phyloP scores from a whole-genome alignment of 108 stramenopile genomes.

The Stephanodiscus triporus region DNA sequence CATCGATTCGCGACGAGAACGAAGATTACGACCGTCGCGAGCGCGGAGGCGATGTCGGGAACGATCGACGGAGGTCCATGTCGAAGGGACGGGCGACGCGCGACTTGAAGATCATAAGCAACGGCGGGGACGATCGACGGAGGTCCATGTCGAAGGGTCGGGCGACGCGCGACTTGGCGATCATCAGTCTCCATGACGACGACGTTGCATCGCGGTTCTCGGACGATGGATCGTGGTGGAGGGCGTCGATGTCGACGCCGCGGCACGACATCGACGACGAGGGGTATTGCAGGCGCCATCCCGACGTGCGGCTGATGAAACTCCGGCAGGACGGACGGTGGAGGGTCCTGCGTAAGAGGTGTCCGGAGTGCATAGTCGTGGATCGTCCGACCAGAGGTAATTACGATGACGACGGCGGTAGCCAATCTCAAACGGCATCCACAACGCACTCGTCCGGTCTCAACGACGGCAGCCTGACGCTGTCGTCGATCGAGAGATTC shows the following conservation, averaged over 20 bases:
- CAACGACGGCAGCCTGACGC: neutral
- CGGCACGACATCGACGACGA: constrained; percentile 9
- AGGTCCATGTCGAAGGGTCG: no score
- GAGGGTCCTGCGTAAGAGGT: neutral
- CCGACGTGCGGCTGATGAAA: constrained; percentile 8
- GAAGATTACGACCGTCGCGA: no score
- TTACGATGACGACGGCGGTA: neutral
- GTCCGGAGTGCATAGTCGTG: neutral
- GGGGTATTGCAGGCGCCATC: constrained; percentile 11
- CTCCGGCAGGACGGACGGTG: neutral
- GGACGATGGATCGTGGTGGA: constrained; percentile 5
- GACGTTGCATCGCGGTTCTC: neutral
- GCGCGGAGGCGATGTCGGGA: no score
- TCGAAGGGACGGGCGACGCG: no score
- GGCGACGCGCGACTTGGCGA: no score
- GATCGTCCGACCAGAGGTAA: neutral
- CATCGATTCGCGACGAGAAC: no score
- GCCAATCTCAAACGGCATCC: neutral
- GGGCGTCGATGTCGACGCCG: neutral
- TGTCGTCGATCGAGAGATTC: no score
- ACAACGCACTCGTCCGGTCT: neutral
- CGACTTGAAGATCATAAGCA: no score
- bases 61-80: no score
- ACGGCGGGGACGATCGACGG: no score
- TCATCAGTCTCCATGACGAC: no score